Evolutionary conservation across 1,284 basidiomycete species (phyloP).

Genomic region (Cutaneotrichosporon sp.): DNA sequence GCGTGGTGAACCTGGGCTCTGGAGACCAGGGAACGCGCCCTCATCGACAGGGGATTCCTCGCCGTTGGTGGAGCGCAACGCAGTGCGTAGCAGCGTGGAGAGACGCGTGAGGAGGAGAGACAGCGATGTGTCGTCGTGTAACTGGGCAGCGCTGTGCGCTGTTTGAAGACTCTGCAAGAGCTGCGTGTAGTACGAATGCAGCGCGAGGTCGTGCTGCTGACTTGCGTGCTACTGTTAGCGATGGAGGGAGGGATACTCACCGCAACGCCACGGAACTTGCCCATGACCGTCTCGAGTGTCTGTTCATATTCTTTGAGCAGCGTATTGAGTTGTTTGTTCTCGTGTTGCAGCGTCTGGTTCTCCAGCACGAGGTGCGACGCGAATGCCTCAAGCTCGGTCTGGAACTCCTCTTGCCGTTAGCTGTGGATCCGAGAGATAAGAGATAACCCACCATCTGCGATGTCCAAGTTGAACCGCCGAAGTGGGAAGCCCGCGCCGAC

Average conservation of each 20-base stretch:
- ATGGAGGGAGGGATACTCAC: conserved; percentile 59
- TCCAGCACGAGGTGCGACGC: conserved; percentile 90
- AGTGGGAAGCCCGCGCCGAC: conserved; percentile 75
- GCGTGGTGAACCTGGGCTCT: conserved; percentile 8
- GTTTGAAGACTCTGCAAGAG: conserved; percentile 73
- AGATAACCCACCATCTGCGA: conserved; percentile 68
- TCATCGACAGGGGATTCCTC: conserved; percentile 54
- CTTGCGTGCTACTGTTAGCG: conserved; percentile 69
- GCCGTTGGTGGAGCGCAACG: conserved; percentile 69
- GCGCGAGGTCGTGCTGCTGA: conserved; percentile 82
- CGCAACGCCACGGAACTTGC: conserved; percentile 87
- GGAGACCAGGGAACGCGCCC: background rate
- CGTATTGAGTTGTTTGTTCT: conserved; percentile 87
- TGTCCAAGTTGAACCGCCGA: conserved; percentile 88
- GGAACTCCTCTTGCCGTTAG: conserved; percentile 75
- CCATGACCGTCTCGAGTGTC: conserved; percentile 94
- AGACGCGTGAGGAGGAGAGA: conserved; percentile 72
- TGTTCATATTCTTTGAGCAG: conserved; percentile 92
- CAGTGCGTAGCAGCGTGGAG: conserved; percentile 66
- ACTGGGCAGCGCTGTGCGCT: conserved; percentile 62
- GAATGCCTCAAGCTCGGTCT: conserved; percentile 84
- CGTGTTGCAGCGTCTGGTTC: conserved; percentile 85
- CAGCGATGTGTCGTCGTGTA: conserved; percentile 61
- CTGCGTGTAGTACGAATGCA: conserved; percentile 87
- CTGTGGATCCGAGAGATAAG: no score